A percentile compares a stretch with the other conserved stretches of the same genome.
Conservation (phyloP, 768 basidiomycete species). For the Hirschioporus abietinus region DNA sequence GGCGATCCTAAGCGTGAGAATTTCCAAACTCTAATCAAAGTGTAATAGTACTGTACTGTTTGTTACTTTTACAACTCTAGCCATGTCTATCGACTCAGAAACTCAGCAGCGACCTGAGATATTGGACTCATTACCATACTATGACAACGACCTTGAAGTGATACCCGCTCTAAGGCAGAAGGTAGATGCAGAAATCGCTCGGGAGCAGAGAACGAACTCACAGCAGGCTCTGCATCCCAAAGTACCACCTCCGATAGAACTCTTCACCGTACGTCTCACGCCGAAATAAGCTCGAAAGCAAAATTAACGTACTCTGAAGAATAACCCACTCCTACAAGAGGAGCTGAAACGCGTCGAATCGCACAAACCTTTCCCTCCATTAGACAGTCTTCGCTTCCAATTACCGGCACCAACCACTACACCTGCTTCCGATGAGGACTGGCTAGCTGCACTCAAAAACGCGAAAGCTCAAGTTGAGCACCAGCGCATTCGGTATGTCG, state of each 20-base stretch:
- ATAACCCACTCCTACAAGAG: slow-evolving; percentile 61
- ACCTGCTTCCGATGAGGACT: slow-evolving; percentile 68
- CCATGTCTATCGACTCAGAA: slow-evolving; percentile 1
- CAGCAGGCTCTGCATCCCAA: slow-evolving; percentile 55
- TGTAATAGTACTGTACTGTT: not conserved
- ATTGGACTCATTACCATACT: slow-evolving; percentile 89
- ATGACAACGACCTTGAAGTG: slow-evolving; percentile 86
- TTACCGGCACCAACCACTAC: slow-evolving; percentile 60
- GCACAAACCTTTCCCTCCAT: slow-evolving; percentile 54
- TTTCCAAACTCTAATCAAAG: not conserved
- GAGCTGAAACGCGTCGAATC: slow-evolving; percentile 74
- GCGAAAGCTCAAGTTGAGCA: slow-evolving; percentile 83
- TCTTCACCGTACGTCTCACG: slow-evolving; percentile 59
- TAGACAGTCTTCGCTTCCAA: slow-evolving; percentile 72
- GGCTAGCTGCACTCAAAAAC: slow-evolving; percentile 69
- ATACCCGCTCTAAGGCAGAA: slow-evolving; percentile 66
- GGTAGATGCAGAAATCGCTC: slow-evolving; percentile 69
- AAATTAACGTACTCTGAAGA: slow-evolving; percentile 32
- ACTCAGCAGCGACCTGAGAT: slow-evolving; percentile 27
- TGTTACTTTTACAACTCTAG: not conserved
- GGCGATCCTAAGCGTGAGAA: not conserved
- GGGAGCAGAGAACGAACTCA: slow-evolving; percentile 50
- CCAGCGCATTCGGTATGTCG: slow-evolving; percentile 66
- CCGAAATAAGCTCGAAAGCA: slow-evolving; percentile 5
- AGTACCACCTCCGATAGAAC: slow-evolving; percentile 57